phyloP scores from a whole-genome alignment of 1,284 basidiomycete genomes.

The Meira miltonrushii region DNA sequence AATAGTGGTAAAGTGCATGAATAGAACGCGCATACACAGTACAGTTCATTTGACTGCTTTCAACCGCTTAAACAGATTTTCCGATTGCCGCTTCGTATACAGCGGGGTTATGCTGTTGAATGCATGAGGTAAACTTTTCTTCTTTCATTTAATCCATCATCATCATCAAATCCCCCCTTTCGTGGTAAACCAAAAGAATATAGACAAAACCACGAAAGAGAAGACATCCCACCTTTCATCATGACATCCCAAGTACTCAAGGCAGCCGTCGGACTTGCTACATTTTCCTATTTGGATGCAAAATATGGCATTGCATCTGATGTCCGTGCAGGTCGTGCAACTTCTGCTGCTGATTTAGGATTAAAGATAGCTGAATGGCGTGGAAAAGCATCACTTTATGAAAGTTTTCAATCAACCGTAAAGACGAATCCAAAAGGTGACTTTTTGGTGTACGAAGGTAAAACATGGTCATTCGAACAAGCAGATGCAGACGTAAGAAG shows the following conservation, averaged over 20 bases:
- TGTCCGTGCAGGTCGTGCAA: slow-evolving; percentile 22
- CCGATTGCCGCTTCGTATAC: no score
- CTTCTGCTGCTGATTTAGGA: slow-evolving; percentile 18
- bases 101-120: no score
- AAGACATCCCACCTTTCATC: not conserved
- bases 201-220: no score
- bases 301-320: slow-evolving; percentile 36
- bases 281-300: slow-evolving; percentile 43
- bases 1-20: no score
- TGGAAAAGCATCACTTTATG: slow-evolving; percentile 28
- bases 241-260: slow-evolving; percentile 19
- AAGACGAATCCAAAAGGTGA: slow-evolving; percentile 26
- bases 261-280: slow-evolving; percentile 36
- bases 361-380: not conserved
- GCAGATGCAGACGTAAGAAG: slow-evolving; percentile 25
- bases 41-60: no score
- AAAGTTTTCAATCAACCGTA: slow-evolving; percentile 32
- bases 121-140: no score
- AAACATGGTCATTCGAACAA: slow-evolving; percentile 35
- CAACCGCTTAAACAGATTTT: no score
- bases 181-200: no score
- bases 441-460: slow-evolving; percentile 41
- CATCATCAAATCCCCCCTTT: no score
- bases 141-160: no score
- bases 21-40: no score